Evolutionary conservation across 345 rosid genomes (phyloP).

Genomic region (Aethionema arabicum): DNA sequence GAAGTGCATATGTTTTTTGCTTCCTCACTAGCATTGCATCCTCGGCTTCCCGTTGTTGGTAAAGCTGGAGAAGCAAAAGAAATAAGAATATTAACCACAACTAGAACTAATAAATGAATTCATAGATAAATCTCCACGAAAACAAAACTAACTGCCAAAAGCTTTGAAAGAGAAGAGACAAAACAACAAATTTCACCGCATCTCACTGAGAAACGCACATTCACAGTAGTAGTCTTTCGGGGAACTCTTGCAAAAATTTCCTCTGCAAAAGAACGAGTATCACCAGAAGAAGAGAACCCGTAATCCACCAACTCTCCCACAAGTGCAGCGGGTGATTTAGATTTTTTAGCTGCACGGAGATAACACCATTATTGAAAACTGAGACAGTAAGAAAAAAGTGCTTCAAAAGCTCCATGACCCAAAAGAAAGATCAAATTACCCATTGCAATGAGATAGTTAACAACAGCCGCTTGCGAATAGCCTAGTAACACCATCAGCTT

Average conservation of each 20-base stretch:
- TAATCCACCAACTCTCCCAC: conserved; percentile 49
- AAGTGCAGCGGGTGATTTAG: conserved; percentile 60
- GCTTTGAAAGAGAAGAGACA: conserved; percentile 6
- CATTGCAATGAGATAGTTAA: conserved; percentile 68
- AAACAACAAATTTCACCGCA: not conserved
- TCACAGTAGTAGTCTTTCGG: conserved; percentile 44
- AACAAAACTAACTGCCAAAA: conserved; percentile 1
- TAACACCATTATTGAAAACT: not conserved
- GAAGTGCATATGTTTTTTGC: conserved; percentile 59
- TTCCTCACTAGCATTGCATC: conserved; percentile 77
- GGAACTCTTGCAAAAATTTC: conserved; percentile 63
- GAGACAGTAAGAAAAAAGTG: not conserved
- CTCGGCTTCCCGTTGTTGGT: conserved; percentile 83
- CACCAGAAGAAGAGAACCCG: conserved; percentile 53
- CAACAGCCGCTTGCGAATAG: conserved; percentile 67
- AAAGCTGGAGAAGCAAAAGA: conserved; percentile 45
- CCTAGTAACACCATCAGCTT: conserved; percentile 71
- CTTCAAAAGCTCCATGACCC: conserved; percentile 21
- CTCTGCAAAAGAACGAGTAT: conserved; percentile 52
- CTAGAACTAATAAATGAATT: conserved; percentile 1
- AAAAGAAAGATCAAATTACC: conserved; percentile 40
- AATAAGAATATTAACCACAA: conserved; percentile 10
- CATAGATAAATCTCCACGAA: conserved; percentile 6
- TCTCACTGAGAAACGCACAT: conserved; percentile 47
- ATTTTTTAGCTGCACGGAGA: conserved; percentile 61